Evolutionary conservation across 2,329 filamentous ascomycete species (phyloP).

Genomic region (Herpotrichia juniperi): DNA sequence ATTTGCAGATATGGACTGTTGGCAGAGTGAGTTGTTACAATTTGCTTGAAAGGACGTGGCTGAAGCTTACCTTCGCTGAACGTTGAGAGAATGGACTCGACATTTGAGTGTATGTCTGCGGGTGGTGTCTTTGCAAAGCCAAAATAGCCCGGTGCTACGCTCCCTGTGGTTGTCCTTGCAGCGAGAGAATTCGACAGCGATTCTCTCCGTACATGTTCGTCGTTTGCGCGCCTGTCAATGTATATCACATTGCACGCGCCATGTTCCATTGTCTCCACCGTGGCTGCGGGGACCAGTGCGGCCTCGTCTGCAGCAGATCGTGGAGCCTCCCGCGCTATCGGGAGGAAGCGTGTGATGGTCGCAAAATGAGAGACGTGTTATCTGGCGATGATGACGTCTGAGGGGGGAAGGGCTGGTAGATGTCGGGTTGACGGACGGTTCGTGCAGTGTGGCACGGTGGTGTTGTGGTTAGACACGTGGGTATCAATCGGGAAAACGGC

Average conservation of each 20-base stretch:
- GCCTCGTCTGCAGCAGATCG: slow-evolving; percentile 31
- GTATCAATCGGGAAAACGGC: slow-evolving; percentile 18
- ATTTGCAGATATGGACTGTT: slow-evolving; percentile 48
- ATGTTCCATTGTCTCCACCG: slow-evolving; percentile 49
- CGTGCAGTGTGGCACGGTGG: slow-evolving; percentile 7
- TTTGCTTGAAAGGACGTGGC: neutral
- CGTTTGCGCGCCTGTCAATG: slow-evolving; percentile 50
- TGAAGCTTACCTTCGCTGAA: slow-evolving; percentile 48
- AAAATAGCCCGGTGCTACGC: slow-evolving; percentile 44
- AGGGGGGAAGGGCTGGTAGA: slow-evolving; percentile 10
- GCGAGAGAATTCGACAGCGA: slow-evolving; percentile 41
- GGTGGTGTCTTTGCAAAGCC: slow-evolving; percentile 34
- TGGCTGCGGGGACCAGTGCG: slow-evolving; percentile 36
- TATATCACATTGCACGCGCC: slow-evolving; percentile 53
- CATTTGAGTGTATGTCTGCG: slow-evolving; percentile 45
- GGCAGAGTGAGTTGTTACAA: neutral
- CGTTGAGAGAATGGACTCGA: slow-evolving; percentile 47
- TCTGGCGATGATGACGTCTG: slow-evolving; percentile 12
- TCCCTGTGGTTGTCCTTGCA: slow-evolving; percentile 39
- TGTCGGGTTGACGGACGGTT: slow-evolving; percentile 4
- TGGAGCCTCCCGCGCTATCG: slow-evolving; percentile 37
- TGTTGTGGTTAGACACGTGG: slow-evolving; percentile 13
- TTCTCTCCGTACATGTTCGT: slow-evolving; percentile 47
- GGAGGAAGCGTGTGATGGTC: slow-evolving; percentile 23
- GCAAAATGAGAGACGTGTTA: slow-evolving; percentile 24